These are phyloP conservation scores for Trichomonas tenax DNA, from an alignment of 208 protist genomes.

Conservation along the genomic window DNA sequence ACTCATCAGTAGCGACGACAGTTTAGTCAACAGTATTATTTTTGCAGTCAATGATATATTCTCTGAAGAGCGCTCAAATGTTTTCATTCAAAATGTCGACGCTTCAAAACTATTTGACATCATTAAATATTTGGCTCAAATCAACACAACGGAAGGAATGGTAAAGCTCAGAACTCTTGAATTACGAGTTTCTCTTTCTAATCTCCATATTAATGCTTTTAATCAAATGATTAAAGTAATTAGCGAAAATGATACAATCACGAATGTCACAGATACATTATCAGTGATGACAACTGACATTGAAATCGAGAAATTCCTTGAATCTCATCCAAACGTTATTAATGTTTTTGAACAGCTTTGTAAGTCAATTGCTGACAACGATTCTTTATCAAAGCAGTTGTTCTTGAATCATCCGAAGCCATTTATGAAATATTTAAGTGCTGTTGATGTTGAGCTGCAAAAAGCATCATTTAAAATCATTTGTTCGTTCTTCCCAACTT, in stretches of 20 bases:
- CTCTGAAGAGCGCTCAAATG: neutral
- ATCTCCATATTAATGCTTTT: neutral
- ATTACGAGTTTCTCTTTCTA: neutral
- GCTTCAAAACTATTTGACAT: neutral
- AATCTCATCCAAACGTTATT: neutral
- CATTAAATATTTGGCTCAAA: neutral
- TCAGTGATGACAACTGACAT: neutral
- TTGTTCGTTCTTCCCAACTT: neutral
- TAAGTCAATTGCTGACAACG: neutral
- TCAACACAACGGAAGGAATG: neutral
- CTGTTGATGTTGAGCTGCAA: neutral
- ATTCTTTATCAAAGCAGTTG: neutral
- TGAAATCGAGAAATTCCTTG: neutral
- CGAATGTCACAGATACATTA: neutral
- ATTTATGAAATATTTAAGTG: neutral
- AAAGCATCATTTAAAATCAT: neutral
- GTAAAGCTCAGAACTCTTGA: neutral
- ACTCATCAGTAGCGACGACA: neutral
- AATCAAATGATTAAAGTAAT: neutral
- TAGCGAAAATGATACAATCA: neutral
- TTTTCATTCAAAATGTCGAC: neutral
- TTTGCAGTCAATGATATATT: neutral
- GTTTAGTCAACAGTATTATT: neutral
- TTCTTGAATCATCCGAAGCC: neutral
- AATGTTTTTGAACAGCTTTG: neutral